phyloP scores from a whole-genome alignment of 2,329 filamentous ascomycete genomes.

The Penicillium sp. region DNA sequence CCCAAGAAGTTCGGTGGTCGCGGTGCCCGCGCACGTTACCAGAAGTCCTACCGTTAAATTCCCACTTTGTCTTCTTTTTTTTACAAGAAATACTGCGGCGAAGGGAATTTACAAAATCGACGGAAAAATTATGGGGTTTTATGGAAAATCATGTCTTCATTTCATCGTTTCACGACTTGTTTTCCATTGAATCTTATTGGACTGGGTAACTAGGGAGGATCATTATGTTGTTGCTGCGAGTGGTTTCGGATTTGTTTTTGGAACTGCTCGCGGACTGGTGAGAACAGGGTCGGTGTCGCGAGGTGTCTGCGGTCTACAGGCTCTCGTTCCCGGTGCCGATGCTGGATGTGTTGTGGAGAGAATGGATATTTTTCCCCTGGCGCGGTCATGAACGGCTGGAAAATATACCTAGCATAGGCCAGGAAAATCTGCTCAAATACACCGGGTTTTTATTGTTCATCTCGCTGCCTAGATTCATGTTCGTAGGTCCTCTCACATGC shows the following conservation, averaged over 20 bases:
- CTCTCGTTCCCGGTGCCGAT: conserved; percentile 23
- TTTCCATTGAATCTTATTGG: conserved; percentile 25
- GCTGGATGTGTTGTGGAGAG: conserved; percentile 20
- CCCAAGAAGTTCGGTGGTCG: conserved; percentile 89
- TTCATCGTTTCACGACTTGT: conserved; percentile 25
- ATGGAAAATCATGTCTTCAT: conserved; percentile 22
- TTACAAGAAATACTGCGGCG: conserved; percentile 18
- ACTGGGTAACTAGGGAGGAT: conserved; percentile 25
- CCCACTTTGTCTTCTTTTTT: background rate
- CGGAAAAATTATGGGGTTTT: conserved; percentile 18
- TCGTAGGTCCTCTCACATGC: background rate
- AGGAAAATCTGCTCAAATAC: conserved; percentile 37
- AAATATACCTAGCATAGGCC: conserved; percentile 31
- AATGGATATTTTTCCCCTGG: conserved; percentile 26
- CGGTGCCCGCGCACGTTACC: conserved; percentile 94
- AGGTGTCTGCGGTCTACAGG: conserved; percentile 14
- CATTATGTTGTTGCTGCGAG: conserved; percentile 13
- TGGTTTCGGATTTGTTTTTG: background rate
- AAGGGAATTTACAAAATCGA: conserved; percentile 57
- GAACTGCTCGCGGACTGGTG: conserved; percentile 13
- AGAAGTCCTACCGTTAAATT: conserved; percentile 97
- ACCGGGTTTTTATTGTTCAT: conserved; percentile 31
- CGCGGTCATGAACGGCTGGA: conserved; percentile 27
- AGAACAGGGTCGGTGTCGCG: conserved; percentile 22
- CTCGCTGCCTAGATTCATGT: background rate